phyloP scores from a whole-genome alignment of 1,139 yeast species.

The Lizanozyma gosingica region DNA sequence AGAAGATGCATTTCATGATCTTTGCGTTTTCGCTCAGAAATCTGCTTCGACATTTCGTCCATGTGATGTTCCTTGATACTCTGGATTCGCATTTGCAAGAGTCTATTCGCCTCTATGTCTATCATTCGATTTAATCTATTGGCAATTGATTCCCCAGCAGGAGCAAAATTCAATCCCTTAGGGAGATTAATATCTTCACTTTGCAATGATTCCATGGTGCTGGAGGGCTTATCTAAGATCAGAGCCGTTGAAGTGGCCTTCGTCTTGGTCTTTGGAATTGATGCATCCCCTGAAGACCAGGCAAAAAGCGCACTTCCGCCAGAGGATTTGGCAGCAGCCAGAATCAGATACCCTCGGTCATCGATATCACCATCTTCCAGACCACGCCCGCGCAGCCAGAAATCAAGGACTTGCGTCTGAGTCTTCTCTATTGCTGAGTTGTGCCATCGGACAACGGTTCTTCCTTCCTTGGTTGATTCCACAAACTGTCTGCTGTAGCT shows the following conservation, averaged over 20 bases:
- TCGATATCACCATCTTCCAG: conserved; percentile 1
- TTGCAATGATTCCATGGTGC: neutral
- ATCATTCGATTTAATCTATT: conserved; percentile 20
- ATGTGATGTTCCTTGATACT: conserved; percentile 31
- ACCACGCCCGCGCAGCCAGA: conserved; percentile 15
- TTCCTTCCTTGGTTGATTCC: conserved; percentile 4
- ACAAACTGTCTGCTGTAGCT: conserved; percentile 26
- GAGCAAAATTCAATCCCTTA: conserved; percentile 6
- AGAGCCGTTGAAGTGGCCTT: neutral
- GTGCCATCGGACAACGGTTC: conserved; percentile 24
- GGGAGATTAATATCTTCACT: conserved; percentile 2
- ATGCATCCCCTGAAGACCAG: conserved; percentile 37
- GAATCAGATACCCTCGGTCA: neutral
- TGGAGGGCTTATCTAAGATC: neutral
- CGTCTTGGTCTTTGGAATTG: neutral
- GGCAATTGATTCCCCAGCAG: conserved; percentile 14
- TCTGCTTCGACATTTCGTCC: conserved; percentile 28
- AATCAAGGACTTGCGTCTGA: conserved; percentile 21
- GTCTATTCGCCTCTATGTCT: conserved; percentile 30
- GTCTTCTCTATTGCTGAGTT: conserved; percentile 21
- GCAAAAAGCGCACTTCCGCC: conserved; percentile 29
- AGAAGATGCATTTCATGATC: conserved; percentile 33
- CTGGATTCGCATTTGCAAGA: conserved; percentile 32
- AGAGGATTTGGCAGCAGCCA: conserved; percentile 5
- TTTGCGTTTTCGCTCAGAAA: conserved; percentile 31